These are phyloP conservation scores for Rhynchosporium secalis DNA, from an alignment of 2,329 filamentous ascomycete genomes.

Conservation along the genomic window DNA sequence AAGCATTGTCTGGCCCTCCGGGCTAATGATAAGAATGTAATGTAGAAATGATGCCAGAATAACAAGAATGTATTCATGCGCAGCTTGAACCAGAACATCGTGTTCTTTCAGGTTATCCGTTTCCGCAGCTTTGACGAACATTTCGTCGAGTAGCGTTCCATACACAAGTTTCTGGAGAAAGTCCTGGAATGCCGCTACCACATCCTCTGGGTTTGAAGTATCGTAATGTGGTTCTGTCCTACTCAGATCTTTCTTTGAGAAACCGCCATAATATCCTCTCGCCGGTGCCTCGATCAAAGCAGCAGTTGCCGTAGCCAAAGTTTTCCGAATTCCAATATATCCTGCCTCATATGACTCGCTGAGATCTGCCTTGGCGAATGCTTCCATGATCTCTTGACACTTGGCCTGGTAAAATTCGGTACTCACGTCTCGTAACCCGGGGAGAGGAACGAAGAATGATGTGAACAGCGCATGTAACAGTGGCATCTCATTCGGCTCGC, in stretches of 20 bases:
- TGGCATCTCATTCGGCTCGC: conserved; percentile 43
- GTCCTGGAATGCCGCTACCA: conserved; percentile 66
- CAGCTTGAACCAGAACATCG: conserved; percentile 60
- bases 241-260: conserved; percentile 38
- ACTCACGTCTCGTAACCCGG: conserved; percentile 63
- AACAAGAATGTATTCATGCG: conserved; percentile 66
- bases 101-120: conserved; percentile 65
- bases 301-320: conserved; percentile 60
- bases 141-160: conserved; percentile 62
- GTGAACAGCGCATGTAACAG: conserved; percentile 68
- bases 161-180: conserved; percentile 67
- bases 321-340: conserved; percentile 71
- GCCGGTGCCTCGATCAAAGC: conserved; percentile 20
- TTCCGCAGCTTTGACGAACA: conserved; percentile 61
- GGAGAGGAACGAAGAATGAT: conserved; percentile 63
- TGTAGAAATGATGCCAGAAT: conserved; percentile 75
- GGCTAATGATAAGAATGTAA: conserved; percentile 69
- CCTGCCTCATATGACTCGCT: conserved; percentile 84
- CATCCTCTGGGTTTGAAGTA: conserved; percentile 56
- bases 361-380: conserved; percentile 66
- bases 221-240: conserved; percentile 52
- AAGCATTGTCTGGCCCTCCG: conserved; percentile 73
- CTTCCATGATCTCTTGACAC: conserved; percentile 58
- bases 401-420: conserved; percentile 65
- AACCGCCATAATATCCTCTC: conserved; percentile 24